Evolutionary conservation across 345 rosid species (phyloP).

Genomic region (Aethionema arabicum): DNA sequence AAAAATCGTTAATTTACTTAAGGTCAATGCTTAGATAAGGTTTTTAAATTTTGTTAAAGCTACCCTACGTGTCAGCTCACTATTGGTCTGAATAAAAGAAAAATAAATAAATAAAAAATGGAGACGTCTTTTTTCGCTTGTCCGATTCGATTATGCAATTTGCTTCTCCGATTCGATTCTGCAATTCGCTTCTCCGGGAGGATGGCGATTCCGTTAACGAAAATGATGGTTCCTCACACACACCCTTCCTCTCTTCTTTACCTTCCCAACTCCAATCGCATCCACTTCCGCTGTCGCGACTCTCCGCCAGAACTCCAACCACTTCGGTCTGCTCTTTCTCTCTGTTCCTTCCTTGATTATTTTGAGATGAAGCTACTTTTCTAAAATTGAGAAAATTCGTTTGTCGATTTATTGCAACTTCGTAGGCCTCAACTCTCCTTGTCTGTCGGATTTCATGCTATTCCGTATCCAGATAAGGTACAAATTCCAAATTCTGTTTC

Average conservation of each 20-base stretch:
- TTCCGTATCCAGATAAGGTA: constrained; percentile 85
- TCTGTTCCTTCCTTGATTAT: neutral
- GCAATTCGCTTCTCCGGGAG: too few species aligned
- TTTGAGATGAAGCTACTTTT: neutral
- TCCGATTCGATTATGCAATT: too few species aligned
- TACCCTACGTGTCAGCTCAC: too few species aligned
- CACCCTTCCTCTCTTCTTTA: constrained; percentile 22
- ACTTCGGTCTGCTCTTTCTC: constrained; percentile 42
- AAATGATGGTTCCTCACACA: constrained; percentile 44
- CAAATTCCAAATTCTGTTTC: neutral
- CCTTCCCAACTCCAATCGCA: constrained; percentile 1
- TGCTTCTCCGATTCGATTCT: too few species aligned
- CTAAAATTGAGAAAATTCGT: neutral
- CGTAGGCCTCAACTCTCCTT: constrained; percentile 48
- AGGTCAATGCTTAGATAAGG: too few species aligned
- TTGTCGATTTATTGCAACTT: constrained; percentile 3
- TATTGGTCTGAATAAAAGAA: too few species aligned
- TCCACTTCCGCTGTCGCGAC: constrained; percentile 37
- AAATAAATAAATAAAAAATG: too few species aligned
- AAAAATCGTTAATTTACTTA: too few species aligned
- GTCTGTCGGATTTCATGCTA: constrained; percentile 59
- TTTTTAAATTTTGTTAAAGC: too few species aligned
- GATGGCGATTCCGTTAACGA: constrained; percentile 60
- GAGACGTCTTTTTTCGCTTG: too few species aligned
- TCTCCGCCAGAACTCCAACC: constrained; percentile 41